These are phyloP conservation scores for Cryoendolithus antarcticus DNA, from an alignment of 2,329 filamentous ascomycete species.

Conservation along the genomic window DNA sequence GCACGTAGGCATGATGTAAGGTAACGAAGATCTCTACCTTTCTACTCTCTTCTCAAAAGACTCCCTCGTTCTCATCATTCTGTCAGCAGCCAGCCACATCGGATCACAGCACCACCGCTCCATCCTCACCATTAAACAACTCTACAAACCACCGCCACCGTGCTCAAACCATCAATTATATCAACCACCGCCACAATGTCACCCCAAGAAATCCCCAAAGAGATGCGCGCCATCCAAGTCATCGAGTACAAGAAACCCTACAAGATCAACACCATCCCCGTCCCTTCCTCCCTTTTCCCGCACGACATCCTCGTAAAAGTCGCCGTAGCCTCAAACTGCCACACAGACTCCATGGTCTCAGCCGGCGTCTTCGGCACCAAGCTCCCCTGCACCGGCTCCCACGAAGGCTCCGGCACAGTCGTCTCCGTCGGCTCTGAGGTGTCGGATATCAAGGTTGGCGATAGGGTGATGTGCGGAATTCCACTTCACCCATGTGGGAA, in stretches of 20 bases:
- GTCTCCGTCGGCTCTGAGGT: conserved; percentile 34
- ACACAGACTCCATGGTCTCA: conserved; percentile 48
- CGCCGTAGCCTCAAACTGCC: conserved; percentile 48
- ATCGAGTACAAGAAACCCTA: conserved; percentile 45
- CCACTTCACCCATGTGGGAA: conserved; percentile 40
- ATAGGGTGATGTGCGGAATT: conserved; percentile 45
- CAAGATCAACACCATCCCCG: conserved; percentile 36
- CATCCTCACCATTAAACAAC: too few species aligned
- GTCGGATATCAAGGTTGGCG: conserved; percentile 34
- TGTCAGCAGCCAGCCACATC: too few species aligned
- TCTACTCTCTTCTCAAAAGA: too few species aligned
- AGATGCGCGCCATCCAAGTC: conserved; percentile 37
- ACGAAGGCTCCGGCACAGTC: conserved; percentile 46
- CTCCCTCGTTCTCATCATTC: too few species aligned
- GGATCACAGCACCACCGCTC: too few species aligned
- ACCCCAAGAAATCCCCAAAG: conserved; percentile 25
- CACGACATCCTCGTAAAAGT: conserved; percentile 49
- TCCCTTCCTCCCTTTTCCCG: conserved; percentile 34
- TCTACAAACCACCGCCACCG: too few species aligned
- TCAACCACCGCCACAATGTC: conserved; percentile 6
- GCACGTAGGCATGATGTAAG: too few species aligned
- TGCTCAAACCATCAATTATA: too few species aligned
- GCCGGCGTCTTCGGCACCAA: conserved; percentile 36
- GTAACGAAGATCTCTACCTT: too few species aligned
- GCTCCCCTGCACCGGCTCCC: conserved; percentile 43